Evolutionary conservation across 345 rosid species (phyloP), one percentile per base, ranked within the genome.

Genomic region (Orychophragmus violaceus): DNA sequence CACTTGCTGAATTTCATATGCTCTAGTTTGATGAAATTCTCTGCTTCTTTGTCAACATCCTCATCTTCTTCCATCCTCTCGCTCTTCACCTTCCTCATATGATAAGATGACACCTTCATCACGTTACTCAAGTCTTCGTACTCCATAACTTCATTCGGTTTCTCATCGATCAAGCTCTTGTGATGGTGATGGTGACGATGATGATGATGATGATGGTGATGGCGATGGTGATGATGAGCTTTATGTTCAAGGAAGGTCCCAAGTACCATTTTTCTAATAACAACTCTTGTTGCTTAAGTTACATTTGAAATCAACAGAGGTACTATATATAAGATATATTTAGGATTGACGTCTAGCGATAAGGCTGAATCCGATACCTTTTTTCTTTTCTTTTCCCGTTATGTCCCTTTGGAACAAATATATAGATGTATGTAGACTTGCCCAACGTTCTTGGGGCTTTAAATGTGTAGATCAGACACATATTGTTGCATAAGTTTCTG

Each of bases 31-130:
- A 90, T 84, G 16, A 86, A 88, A 14, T 76, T 77, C 48, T 84
- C 93, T 18, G 93, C 90, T 68, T 76, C 82, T 39, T 27, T 54
- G 36, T 90, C 76, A 19, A 88, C 53, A 41, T 72, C 74, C 54
- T 78, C 79, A 14, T 56, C 10, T 21, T 33, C 51, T 21, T 54
- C 45, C 18, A 18, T 21, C 52, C 10, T 50, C 66, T 59, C 67
- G 22, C 35, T 69, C 53, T 69, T 60, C 52, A 70, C 62, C 46
- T 51, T 70, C 62, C 68, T 52, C 25, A 52, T 3, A 41, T 42
- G 68, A 52, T 70, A 55, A 29, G 55, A 52, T 37, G 74, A 42
- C 10, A 8, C 24, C 12, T 61, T 61, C 44, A n/a, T 50, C 44
- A 28, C 51, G 59, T 48, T 23, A 42, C 33, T 59, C 33, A 60